These are phyloP conservation scores for Colletotrichum limetticola DNA, from an alignment of 2,329 filamentous ascomycete species.

Conservation along the genomic window DNA sequence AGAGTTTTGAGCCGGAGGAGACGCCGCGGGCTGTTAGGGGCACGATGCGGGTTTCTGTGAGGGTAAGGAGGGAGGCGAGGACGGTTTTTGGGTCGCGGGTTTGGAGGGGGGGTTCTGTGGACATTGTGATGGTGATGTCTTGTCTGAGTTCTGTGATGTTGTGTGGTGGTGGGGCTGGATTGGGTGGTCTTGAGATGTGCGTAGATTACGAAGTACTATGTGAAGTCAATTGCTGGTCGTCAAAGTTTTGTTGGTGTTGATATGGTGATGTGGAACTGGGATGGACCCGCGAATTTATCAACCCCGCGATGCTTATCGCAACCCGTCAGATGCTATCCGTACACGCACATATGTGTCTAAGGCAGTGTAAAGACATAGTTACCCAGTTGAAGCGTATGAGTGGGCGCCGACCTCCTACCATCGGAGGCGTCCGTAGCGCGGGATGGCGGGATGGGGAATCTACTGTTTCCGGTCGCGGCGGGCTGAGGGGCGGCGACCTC, in stretches of 20 bases:
- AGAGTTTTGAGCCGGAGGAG: constrained; percentile 64
- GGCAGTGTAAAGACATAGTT: too few relatives aligned
- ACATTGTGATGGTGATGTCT: constrained; percentile 37
- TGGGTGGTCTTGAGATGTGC: background rate
- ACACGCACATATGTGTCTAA: background rate
- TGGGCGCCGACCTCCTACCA: constrained; percentile 31
- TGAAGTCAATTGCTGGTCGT: background rate
- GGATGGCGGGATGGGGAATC: background rate
- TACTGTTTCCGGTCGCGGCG: constrained; percentile 27
- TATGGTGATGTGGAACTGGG: background rate
- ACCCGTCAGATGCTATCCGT: background rate
- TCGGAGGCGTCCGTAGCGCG: constrained; percentile 34
- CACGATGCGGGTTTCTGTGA: constrained; percentile 59
- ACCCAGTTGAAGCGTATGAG: background rate
- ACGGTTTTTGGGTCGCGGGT: constrained; percentile 39
- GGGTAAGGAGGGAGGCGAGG: constrained; percentile 52
- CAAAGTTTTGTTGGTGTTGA: background rate
- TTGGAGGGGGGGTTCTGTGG: constrained; percentile 16
- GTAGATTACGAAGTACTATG: too few relatives aligned
- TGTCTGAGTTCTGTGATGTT: background rate
- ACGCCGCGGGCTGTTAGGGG: constrained; percentile 62
- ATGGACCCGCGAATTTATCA: background rate
- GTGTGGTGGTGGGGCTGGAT: constrained; percentile 27
- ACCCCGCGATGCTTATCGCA: background rate
- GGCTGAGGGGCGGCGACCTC: constrained; percentile 30